A percentile compares a stretch with the other conserved stretches of the same genome.
These are phyloP conservation scores for Paecilomyces variotii DNA, from an alignment of 2,329 filamentous ascomycete species.

Conservation along the genomic window DNA sequence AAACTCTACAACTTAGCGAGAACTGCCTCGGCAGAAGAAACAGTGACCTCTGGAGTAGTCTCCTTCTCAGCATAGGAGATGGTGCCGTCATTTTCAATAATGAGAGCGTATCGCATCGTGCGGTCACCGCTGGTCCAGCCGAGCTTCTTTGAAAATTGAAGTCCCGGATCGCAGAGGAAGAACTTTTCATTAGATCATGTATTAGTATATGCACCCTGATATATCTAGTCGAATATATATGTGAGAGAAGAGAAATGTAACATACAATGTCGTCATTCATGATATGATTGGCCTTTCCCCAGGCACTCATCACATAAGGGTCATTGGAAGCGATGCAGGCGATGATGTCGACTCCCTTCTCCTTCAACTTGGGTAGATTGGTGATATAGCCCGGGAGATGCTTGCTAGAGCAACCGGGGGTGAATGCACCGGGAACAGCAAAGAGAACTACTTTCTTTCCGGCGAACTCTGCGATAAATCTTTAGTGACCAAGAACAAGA, in stretches of 20 bases:
- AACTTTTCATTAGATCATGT: constrained; percentile 38
- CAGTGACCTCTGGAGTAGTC: background rate
- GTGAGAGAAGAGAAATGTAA: constrained; percentile 2
- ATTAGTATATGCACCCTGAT: background rate
- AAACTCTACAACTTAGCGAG: background rate
- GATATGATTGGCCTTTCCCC: constrained; percentile 77
- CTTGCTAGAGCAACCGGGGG: constrained; percentile 70
- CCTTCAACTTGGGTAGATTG: constrained; percentile 59
- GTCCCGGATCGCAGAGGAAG: constrained; percentile 65
- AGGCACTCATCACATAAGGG: constrained; percentile 75
- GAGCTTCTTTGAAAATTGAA: constrained; percentile 64
- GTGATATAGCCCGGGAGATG: constrained; percentile 73
- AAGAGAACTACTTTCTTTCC: background rate
- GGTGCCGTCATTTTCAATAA: background rate
- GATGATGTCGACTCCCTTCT: constrained; percentile 73
- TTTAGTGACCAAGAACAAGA: background rate
- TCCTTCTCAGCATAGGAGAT: background rate
- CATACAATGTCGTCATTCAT: constrained; percentile 59
- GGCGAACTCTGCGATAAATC: constrained; percentile 34
- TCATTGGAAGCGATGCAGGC: constrained; percentile 77
- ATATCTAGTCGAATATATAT: background rate
- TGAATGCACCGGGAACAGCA: constrained; percentile 60
- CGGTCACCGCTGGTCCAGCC: constrained; percentile 61
- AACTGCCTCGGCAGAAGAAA: background rate
- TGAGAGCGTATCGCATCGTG: background rate